Base-by-base conservation (phyloP, 169 alveolate genomes). In the Plasmodium reichenowi region DNA sequence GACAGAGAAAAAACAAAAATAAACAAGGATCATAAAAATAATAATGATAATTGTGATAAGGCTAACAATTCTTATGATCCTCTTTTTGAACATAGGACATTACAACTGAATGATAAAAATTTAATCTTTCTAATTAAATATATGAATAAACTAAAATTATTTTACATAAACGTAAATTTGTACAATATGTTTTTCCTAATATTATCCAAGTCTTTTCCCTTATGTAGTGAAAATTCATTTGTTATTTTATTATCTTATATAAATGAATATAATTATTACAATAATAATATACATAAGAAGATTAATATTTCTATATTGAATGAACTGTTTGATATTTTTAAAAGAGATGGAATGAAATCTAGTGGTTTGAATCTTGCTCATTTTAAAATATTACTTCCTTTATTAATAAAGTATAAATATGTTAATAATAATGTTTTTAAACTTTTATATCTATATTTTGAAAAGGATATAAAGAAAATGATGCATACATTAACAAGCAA, bases 91-190 rank as follows among this genome's bases (percentile, higher is more conserved):
- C 12, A 13, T 20, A 47, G 78, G 50, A 78, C 67, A 4, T 0
- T 78, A 17, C 8, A 22, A n/a, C 50, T 78, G 26, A 78, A 78
- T 47, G 74, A 71, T 48, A 54, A 15, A 22, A 78, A 78, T 12
- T 48, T 78, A 13, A 64, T 66, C 2, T 66, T 78, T 47, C 29
- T 78, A 54, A 58, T 78, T n/a, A 78, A 78, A 67, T 78, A 78
- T 78, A 78, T 78, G 89, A 78, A 78, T 32, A 43, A 47, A 17
- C 67, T 78, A 45, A 78, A 78, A 78, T 26, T 78, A 54, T 78
- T 78, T 78, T 67, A 78, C 52, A n/a, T 78, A 5, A 78, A 78
- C 64, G 32, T 78, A 56, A 78, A 78, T 66, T 66, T 78, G 26
- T 78, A 78, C 22, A 78, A 78, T 29, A n/a, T 78, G 67, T 47